Evolutionary conservation across 2,329 filamentous ascomycete species (phyloP).

Genomic region (Emergomyces orientalis): DNA sequence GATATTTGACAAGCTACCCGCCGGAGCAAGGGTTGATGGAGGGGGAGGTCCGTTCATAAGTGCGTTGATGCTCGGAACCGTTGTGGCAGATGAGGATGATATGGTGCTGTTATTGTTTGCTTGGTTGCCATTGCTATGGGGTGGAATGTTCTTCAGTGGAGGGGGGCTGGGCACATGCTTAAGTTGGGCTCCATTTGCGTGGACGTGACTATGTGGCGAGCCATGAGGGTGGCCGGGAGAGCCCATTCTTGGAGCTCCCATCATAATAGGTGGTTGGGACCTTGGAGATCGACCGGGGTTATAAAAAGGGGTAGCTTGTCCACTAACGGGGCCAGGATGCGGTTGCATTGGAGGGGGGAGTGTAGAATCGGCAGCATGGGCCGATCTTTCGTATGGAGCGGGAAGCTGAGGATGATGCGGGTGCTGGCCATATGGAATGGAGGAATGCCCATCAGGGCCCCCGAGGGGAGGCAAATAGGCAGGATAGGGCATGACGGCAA

Average conservation of each 20-base stretch:
- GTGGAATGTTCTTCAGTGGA: slow-evolving; percentile 19
- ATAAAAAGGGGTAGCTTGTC: slow-evolving; percentile 20
- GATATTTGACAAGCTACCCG: slow-evolving; percentile 21
- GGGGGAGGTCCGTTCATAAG: slow-evolving; percentile 34
- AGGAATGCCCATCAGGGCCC: slow-evolving; percentile 22
- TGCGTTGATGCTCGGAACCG: slow-evolving; percentile 47
- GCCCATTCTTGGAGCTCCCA: slow-evolving; percentile 1
- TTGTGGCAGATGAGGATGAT: slow-evolving; percentile 26
- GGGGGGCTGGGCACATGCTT: slow-evolving; percentile 21
- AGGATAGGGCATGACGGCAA: slow-evolving; percentile 27
- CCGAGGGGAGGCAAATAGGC: slow-evolving; percentile 31
- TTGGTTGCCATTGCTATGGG: slow-evolving; percentile 13
- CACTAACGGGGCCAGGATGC: slow-evolving; percentile 19
- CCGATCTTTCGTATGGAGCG: slow-evolving; percentile 27
- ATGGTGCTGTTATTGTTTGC: slow-evolving; percentile 20
- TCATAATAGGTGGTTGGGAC: slow-evolving; percentile 13
- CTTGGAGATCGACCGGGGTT: slow-evolving; percentile 21
- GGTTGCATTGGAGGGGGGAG: slow-evolving; percentile 20
- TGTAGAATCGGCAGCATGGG: slow-evolving; percentile 25
- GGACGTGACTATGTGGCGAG: slow-evolving; percentile 18
- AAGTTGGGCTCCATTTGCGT: slow-evolving; percentile 18
- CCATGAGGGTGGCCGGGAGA: slow-evolving; percentile 5
- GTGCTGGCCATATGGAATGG: slow-evolving; percentile 25
- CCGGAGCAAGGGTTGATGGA: slow-evolving; percentile 15
- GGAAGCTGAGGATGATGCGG: slow-evolving; percentile 23